Base-by-base conservation (phyloP, 2,329 filamentous ascomycete species). In the Calonectria leucothoes region DNA sequence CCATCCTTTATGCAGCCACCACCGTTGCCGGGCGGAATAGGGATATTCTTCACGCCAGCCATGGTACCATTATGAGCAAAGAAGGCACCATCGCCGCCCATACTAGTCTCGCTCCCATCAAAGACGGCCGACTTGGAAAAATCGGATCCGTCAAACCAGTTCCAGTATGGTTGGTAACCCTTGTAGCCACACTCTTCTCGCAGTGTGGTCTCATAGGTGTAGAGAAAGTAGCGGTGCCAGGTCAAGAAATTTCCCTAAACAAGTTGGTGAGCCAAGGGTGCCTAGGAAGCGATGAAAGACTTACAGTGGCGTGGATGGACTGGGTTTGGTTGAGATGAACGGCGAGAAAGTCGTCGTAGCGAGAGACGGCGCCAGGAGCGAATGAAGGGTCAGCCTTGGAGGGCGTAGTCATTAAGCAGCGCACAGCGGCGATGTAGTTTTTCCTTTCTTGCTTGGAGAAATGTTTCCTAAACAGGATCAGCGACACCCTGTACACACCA, bases 61-160 rank as follows among this genome's bases (percentile, higher is more conserved):
- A 55, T 11, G 35, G 33, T 31, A 31, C 65, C 65, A 7, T 55
- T 55, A 14, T 67, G 49, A 39, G 33, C 4, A 39, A 39, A 61
- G 33, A 39, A 61, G 33, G 55, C 55, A 27, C 55, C 55, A 15
- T 61, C 55, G 23, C 55, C 55, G 25, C 55, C 55, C 55, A 61
- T 4, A 27, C 55, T 61, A 23, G 55, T 61, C 27, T 39, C 55
- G 12, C 55, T 61, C 65, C 89, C 90, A 75, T 89, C 87, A 76
- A 92, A 90, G 61, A 90, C 79, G n/a, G 88, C 87, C 0, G 88
- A 89, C 69, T 85, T 71, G 70, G 86, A 84, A 20, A 88, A 86
- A 2, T 80, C 73, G 11, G 86, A 84, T 79, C 86, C 87, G 74
- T 84, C 85, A 3, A 84, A 83, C 88, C 88, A 90, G 77, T 90